Percentiles rank a stretch among this genome's conserved stretches.
Conservation (phyloP, 2,329 filamentous ascomycete species). For the Exserohilum turcica region DNA sequence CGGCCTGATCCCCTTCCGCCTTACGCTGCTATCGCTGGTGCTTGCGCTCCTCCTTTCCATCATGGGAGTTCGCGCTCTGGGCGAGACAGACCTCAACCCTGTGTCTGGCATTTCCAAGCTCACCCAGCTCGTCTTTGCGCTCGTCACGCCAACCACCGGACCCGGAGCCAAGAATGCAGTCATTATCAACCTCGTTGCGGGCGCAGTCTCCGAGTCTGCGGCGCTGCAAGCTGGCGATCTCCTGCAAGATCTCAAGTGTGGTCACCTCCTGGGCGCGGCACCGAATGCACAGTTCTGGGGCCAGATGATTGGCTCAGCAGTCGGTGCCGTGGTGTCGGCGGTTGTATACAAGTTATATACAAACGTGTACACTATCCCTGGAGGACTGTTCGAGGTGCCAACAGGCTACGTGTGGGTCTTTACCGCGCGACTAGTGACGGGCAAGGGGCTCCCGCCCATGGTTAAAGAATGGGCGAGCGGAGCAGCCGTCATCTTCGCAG, state of each 20-base stretch:
- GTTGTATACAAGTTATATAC: slow-evolving; percentile 90
- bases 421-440: slow-evolving; percentile 89
- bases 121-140: slow-evolving; percentile 91
- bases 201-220: slow-evolving; percentile 82
- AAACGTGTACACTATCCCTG: slow-evolving; percentile 84
- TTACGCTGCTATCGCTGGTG: slow-evolving; percentile 82
- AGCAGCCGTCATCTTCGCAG: slow-evolving; percentile 74
- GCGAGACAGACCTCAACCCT: slow-evolving; percentile 91
- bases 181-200: slow-evolving; percentile 93
- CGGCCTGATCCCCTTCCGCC: slow-evolving; percentile 76
- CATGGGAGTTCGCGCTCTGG: slow-evolving; percentile 68
- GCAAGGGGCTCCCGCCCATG: slow-evolving; percentile 82
- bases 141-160: slow-evolving; percentile 74
- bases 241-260: slow-evolving; percentile 96
- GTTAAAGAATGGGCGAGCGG: slow-evolving; percentile 78
- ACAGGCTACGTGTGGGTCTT: slow-evolving; percentile 98
- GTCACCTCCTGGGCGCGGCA: slow-evolving; percentile 87
- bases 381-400: slow-evolving; percentile 88
- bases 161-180: slow-evolving; percentile 70
- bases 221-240: slow-evolving; percentile 94
- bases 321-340: slow-evolving; percentile 84
- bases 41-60: slow-evolving; percentile 71
- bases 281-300: slow-evolving; percentile 97
- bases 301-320: slow-evolving; percentile 86
- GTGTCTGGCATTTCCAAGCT: slow-evolving; percentile 97